phyloP scores from a whole-genome alignment of 208 protist species.

The Leishmania aethiopica region DNA sequence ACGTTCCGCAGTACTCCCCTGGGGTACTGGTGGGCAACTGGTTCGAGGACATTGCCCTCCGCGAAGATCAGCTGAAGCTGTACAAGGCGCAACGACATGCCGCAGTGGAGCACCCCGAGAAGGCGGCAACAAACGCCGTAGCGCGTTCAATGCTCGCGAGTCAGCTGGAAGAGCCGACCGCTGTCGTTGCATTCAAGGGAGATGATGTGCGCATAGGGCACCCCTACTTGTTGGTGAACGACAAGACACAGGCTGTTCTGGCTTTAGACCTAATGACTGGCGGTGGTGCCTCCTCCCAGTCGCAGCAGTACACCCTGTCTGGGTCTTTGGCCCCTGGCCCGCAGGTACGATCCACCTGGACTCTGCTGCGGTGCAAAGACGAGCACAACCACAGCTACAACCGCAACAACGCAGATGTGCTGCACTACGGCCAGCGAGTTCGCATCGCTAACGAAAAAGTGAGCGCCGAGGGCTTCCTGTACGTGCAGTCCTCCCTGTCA shows the following conservation, averaged over 20 bases:
- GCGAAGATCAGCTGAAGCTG: constrained; percentile 67
- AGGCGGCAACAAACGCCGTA: neutral
- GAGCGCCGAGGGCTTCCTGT: constrained; percentile 60
- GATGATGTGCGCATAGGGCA: constrained; percentile 57
- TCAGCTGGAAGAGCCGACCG: constrained; percentile 40
- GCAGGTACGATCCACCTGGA: constrained; percentile 76
- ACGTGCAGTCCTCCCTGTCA: constrained; percentile 62
- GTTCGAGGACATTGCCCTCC: constrained; percentile 80
- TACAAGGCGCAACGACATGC: constrained; percentile 40
- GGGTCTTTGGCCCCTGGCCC: constrained; percentile 35
- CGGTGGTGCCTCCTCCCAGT: neutral
- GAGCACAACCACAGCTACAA: constrained; percentile 76
- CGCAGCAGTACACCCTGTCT: constrained; percentile 10
- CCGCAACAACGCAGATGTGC: constrained; percentile 37
- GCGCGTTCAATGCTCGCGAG: constrained; percentile 12
- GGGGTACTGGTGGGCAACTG: constrained; percentile 90
- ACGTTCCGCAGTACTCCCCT: constrained; percentile 68
- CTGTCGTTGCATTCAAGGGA: constrained; percentile 21
- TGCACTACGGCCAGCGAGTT: constrained; percentile 91
- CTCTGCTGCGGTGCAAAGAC: constrained; percentile 63
- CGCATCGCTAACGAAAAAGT: constrained; percentile 74
- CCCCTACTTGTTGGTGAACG: constrained; percentile 57
- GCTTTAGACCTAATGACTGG: constrained; percentile 53
- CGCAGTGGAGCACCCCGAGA: constrained; percentile 10
- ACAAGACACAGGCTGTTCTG: constrained; percentile 47